Base-by-base conservation (phyloP, 345 rosid species). In the Camelina laxa region DNA sequence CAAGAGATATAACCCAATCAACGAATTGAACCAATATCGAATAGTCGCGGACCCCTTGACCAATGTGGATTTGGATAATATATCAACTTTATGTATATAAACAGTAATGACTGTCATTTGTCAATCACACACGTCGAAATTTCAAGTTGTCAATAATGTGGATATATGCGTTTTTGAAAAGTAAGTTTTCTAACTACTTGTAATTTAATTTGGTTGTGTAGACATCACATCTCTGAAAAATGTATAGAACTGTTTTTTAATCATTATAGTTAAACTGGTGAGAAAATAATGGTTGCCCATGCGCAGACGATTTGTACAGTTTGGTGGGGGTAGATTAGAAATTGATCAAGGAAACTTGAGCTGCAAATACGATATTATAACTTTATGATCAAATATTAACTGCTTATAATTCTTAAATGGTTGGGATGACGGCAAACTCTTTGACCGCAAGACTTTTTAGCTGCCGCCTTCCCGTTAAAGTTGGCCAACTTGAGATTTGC, bases 321-420 rank as follows among this genome's bases (percentile, higher is more conserved):
- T 69, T 75, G 75, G 75, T 63, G 74, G 49, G 24, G 68, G 73
- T 69, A 69, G 80, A 33, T 76, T 33, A 33, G 70, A 76, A 69
- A 36, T 16, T 33, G 39, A 33, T 42, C 44, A 31, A 30, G 39
- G 44, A 59, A 60, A 41, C 12, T 60, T 42, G 5, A 60, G 68
- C 14, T 24, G 24, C 13, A 47, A 7, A 47, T 35, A 20, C 39
- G 3, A 36, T 33, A n/a, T 57, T 56, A 30, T 17, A 45, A 44
- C 7, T 45, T 35, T 20, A 14, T 24, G n/a, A 47, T 58, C 51
- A 65, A 33, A 59, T 39, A 49, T 22, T 36, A 33, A 56, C 27
- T 65, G 36, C 22, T 49, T 66, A 50, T 31, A n/a, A n/a, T n/a
- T n/a, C n/a, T n/a, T n/a, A n/a, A n/a, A 60, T 59, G 31, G 9